A percentile compares a stretch with the other conserved stretches of the same genome.
These are phyloP conservation scores for Pyracantha coccinea DNA, from an alignment of 331 rosid species.

Conservation along the genomic window DNA sequence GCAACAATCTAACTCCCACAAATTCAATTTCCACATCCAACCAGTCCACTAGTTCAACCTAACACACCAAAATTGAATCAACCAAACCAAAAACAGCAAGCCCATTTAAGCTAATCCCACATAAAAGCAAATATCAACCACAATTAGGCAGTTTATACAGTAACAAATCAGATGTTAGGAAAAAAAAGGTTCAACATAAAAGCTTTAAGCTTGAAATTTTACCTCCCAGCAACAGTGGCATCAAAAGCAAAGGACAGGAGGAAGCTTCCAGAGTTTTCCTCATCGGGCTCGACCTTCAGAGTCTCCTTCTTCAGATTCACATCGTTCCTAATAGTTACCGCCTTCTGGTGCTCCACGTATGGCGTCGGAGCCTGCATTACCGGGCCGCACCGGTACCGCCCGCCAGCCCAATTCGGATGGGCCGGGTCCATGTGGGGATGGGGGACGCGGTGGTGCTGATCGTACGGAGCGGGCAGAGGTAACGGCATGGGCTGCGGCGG, in stretches of 20 bases:
- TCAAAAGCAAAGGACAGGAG: constrained; percentile 75
- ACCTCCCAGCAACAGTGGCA: constrained; percentile 92
- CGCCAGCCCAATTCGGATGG: constrained; percentile 45
- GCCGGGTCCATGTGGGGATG: constrained; percentile 32
- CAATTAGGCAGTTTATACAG: background rate
- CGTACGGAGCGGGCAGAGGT: constrained; percentile 70
- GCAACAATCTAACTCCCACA: background rate
- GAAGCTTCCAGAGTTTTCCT: constrained; percentile 52
- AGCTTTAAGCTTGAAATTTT: background rate
- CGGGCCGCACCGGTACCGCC: constrained; percentile 51
- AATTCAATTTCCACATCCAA: background rate
- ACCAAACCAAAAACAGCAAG: background rate
- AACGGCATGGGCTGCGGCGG: constrained; percentile 37
- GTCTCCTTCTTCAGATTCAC: constrained; percentile 91
- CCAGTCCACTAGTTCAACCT: background rate
- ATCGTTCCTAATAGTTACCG: constrained; percentile 81
- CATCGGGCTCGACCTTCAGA: constrained; percentile 66
- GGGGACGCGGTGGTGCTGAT: constrained; percentile 59
- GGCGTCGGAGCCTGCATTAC: constrained; percentile 39
- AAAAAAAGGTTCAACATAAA: background rate
- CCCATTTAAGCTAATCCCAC: background rate
- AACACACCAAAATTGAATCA: background rate
- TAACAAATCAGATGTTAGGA: background rate
- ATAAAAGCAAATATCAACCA: background rate
- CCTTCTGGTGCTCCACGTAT: constrained; percentile 85